Conservation (phyloP, 169 alveolate genomes). For the Babesia divergens region DNA sequence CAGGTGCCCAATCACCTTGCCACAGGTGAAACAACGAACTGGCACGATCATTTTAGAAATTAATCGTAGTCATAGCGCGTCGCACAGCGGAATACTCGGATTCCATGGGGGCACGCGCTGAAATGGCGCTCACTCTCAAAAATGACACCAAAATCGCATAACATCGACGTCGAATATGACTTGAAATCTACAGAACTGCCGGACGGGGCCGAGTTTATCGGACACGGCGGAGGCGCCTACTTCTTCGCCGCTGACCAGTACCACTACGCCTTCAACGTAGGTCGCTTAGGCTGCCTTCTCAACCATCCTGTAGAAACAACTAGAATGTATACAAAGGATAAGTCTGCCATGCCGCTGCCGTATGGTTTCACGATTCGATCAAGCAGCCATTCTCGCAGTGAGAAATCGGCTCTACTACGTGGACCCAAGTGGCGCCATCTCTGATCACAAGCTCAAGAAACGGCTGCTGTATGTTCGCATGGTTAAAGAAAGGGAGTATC, state of each 20-base stretch:
- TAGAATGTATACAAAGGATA: neutral
- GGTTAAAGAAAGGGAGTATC: neutral
- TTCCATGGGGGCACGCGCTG: conserved; percentile 44
- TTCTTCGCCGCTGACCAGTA: conserved; percentile 2
- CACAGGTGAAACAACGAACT: conserved; percentile 99
- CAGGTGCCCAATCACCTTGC: conserved; percentile 97
- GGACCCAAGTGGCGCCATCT: neutral
- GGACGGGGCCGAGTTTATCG: conserved; percentile 4
- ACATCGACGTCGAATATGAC: neutral
- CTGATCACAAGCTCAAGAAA: conserved; percentile 29
- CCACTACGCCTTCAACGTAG: conserved; percentile 22
- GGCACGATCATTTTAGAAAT: conserved; percentile 94
- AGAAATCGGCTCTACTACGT: conserved; percentile 27
- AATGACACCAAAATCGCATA: conserved; percentile 23
- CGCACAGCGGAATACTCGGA: neutral
- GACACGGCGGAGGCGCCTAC: conserved; percentile 14
- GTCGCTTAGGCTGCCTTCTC: neutral
- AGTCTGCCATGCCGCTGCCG: neutral
- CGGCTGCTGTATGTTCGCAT: conserved; percentile 13
- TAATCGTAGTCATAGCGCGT: neutral
- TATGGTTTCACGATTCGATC: neutral
- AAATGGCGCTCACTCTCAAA: neutral
- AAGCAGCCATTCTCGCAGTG: conserved; percentile 14
- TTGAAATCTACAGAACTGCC: conserved; percentile 6
- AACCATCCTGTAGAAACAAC: conserved; percentile 17